Evolutionary conservation across 306 rosid species (phyloP).

Genomic region (Castanea crenata): DNA sequence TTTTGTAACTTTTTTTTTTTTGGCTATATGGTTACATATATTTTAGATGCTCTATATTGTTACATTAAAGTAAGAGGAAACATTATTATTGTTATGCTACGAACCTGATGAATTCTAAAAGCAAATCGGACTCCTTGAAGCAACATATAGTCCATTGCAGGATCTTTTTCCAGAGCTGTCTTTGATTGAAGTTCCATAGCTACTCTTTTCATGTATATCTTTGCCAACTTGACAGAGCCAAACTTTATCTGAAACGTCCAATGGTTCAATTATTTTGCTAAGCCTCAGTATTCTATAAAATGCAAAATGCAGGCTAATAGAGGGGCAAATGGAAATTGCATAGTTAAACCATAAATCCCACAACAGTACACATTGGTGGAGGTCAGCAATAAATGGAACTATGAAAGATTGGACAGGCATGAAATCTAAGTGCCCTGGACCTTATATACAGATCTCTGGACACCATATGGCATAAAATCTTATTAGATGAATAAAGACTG

Average conservation of each 20-base stretch:
- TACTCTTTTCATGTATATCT: constrained; percentile 85
- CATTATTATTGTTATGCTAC: neutral
- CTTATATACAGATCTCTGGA: too few species aligned
- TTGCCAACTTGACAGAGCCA: constrained; percentile 90
- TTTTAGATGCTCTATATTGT: too few species aligned
- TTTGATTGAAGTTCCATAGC: constrained; percentile 93
- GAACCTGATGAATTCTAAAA: constrained; percentile 95
- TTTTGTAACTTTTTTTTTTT: neutral
- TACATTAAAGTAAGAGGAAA: neutral
- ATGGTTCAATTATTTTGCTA: constrained; percentile 23
- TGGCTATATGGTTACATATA: too few species aligned
- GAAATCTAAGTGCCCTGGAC: too few species aligned
- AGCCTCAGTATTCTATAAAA: neutral
- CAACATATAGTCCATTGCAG: constrained; percentile 97
- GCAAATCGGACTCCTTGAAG: constrained; percentile 99
- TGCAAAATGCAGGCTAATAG: neutral
- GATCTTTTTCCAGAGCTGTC: constrained; percentile 84
- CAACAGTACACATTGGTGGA: too few species aligned
- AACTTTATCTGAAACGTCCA: constrained; percentile 64
- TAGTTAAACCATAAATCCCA: too few species aligned
- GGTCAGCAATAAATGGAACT: too few species aligned
- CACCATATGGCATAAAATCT: too few species aligned
- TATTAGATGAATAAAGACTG: neutral
- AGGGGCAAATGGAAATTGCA: neutral
- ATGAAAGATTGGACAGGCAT: too few species aligned